Evolutionary conservation across 768 basidiomycete species (phyloP), one percentile per base, ranked within the genome.

Genomic region (Trametes cinnabarina): DNA sequence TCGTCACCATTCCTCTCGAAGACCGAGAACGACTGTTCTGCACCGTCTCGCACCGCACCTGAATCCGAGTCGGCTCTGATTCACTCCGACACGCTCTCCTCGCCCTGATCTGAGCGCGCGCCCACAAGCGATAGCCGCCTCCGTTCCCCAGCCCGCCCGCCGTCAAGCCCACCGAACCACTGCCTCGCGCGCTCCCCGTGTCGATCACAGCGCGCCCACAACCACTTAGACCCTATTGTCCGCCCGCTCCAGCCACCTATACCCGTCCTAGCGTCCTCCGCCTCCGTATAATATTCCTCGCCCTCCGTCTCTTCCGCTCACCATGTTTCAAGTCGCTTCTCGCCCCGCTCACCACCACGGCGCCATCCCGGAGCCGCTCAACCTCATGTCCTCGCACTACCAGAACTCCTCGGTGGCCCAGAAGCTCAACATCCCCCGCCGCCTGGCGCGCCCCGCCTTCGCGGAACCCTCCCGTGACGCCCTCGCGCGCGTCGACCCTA

Each of bases 391-490:
- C 53, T 57, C 63, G 48, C 67, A 63, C 61, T 56, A 61, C 51
- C 42, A 51, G 32, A 55, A 57, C 26, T 55, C 61, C 26, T 55
- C 52, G 11, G 40, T 57, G 19, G 56, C 47, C 54, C 61, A 60
- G 42, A 73, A 68, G 63, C 77, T 90, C 11, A 85, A 89, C 64
- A 82, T 92, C n/a, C 90, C 90, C n/a, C 83, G 90, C 55, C 84
- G 77, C 34, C 84, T 92, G 43, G 77, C 82, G 28, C 82, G 88
- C 10, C 88, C 90, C 7, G 70, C 76, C 10, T 88, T 83, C 65
- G 64, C 75, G 42, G 85, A 88, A 61, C 81, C 88, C 42, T 80
- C 85, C 25, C 76, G 78, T 50, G 82, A 85, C 40, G 81, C 79
- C 30, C 67, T 90, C 40, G 65, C 69, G 2, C 79, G 86, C 30